Base-by-base conservation (phyloP, 2,329 filamentous ascomycete species). In the Pyricularia sp. region DNA sequence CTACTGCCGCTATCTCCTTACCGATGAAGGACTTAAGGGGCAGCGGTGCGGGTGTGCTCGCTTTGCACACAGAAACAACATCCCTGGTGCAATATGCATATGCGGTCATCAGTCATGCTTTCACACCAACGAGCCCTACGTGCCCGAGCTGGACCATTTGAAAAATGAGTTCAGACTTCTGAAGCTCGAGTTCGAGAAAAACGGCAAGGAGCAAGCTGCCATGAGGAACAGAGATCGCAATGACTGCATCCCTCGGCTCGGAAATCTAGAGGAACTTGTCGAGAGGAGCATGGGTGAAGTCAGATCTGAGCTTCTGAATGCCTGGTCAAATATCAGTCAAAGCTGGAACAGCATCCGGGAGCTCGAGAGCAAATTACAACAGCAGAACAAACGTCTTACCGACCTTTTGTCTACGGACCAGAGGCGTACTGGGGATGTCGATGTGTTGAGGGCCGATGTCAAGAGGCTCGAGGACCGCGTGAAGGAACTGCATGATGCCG, bases 101-200 rank as follows among this genome's bases (percentile, higher is more conserved):
- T 86, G 84, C 68, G 84, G 84, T 6, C 84, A 86, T 70, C 78
- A 84, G 64, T 81, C 83, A 40, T 86, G 83, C 72, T 86, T 82
- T 70, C 84, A 86, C 70, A 77, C 77, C n/a, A 73, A 78, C 31
- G 78, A 82, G 64, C 71, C 74, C 1, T 79, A 79, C 66, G 77
- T 72, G 66, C 75, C 74, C 24, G 83, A 84, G 67, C 69, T 84
- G 28, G 80, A 81, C 44, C 74, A 76, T 26, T 75, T 85, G 66
- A 78, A 75, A 67, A 77, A 73, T 10, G 73, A 77, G 28, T 60
- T 70, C n/a, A 53, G 53, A 31, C 22, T 63, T 5, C 68, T 74
- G 35, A 69, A 71, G 62, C 66, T 68, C n/a, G 65, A 65, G 30
- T 31, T 68, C 4, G 74, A 73, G 60, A 70, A 75, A 22, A 75